Evolutionary conservation across 495 filamentous ascomycete species (phyloP), one percentile per base, ranked within the genome.

Genomic region (Trichoderma virens): DNA sequence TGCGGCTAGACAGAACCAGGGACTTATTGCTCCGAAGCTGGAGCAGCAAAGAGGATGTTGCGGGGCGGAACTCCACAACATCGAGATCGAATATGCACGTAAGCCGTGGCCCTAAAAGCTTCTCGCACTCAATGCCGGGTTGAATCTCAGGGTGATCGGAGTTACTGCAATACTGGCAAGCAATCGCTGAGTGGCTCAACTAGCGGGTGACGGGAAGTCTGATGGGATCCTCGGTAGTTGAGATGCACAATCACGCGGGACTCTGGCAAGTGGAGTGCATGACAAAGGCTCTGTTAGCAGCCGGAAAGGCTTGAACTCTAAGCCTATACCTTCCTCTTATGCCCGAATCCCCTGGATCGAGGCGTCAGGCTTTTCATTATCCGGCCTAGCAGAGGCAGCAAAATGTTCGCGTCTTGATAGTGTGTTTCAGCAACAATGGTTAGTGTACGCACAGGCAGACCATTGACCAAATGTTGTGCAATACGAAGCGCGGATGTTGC

Each of bases 271-370:
- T 47, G 43, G n/a, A 47, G 43, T 20, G n/a, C 43, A 20, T 9
- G 5, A 8, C 43, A 20, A 47, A 47, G 20, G 5, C 43, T 20
- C 23, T 47, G 43, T 20, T 47, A 47, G n/a, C 20, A 9, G 9
- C 43, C n/a, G 43, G 43, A 47, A n/a, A 7, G 23, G 18, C 20
- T n/a, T 8, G 5, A 23, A 7, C 20, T 9, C 43, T 47, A 47
- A 47, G 43, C 18, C 18, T n/a, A 47, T 5, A 20, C 20, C 43
- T 47, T 47, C 38, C 43, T 20, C 43, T 47, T 47, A 7, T 47
- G 43, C 43, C 43, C n/a, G 43, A 47, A 47, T 47, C 18, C 43
- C 43, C 43, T 47, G 20, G 43, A 47, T 47, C 43, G 43, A 47
- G 43, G 43, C 43, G 43, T 47, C 8, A 20, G 20, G 3, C 43